phyloP scores from a whole-genome alignment of 352 stramenopile species.

The Globisporangium viniferum region DNA sequence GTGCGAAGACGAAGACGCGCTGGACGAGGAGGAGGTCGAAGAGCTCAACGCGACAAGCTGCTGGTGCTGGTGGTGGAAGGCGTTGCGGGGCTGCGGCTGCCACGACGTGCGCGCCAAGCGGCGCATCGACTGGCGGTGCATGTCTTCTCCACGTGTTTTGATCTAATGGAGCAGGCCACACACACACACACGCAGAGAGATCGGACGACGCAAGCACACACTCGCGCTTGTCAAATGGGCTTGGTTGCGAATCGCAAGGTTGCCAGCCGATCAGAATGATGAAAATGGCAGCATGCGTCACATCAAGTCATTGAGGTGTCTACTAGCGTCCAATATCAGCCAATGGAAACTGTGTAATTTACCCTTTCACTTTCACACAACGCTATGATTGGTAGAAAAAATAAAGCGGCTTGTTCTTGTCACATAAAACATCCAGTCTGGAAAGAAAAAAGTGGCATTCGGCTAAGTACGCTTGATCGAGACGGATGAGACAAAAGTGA shows the following conservation, averaged over 20 bases:
- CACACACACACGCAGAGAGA: not conserved
- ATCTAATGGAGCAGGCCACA: no score
- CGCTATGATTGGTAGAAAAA: not conserved
- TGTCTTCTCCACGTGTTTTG: not conserved
- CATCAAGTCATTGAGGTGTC: not conserved
- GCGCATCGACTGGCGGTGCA: constrained; percentile 13
- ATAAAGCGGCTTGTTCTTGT: not conserved
- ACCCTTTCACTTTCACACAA: no score
- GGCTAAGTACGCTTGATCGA: not conserved
- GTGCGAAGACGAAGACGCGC: not conserved
- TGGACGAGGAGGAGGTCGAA: not conserved
- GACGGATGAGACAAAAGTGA: not conserved
- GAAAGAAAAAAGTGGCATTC: not conserved
- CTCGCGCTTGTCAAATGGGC: not conserved
- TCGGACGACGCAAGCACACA: not conserved
- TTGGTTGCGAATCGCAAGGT: not conserved
- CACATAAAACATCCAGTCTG: not conserved
- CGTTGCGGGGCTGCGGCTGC: not conserved
- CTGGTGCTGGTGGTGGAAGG: not conserved
- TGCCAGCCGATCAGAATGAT: not conserved
- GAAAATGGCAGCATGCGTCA: not conserved
- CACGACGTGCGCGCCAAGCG: constrained; percentile 6
- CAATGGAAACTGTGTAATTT: not conserved
- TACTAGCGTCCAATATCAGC: not conserved
- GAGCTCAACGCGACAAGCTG: constrained; percentile 6